These are phyloP conservation scores for Ascochyta lentis DNA, from an alignment of 2,329 filamentous ascomycete species.

Conservation along the genomic window DNA sequence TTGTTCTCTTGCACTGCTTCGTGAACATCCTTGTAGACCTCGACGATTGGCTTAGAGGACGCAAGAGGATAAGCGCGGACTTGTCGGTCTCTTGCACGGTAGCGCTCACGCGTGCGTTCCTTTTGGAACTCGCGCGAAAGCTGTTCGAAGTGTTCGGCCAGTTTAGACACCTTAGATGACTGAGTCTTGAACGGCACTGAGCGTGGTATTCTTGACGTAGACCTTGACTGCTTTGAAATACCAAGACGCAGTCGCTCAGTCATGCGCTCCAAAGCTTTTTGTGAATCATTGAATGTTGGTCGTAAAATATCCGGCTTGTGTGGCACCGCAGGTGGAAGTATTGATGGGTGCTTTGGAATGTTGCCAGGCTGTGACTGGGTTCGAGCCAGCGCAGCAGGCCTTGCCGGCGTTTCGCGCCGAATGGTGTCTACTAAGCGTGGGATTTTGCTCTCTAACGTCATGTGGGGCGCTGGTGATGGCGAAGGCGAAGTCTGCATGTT, in stretches of 20 bases:
- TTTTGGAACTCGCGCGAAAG: conserved; percentile 96
- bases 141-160: conserved; percentile 96
- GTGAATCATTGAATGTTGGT: conserved; percentile 42
- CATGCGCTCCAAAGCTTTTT: conserved; percentile 69
- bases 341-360: conserved; percentile 30
- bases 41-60: conserved; percentile 92
- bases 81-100: conserved; percentile 76
- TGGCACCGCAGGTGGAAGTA: conserved; percentile 23
- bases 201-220: conserved; percentile 77
- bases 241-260: conserved; percentile 73
- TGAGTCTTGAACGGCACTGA: conserved; percentile 76
- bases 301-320: conserved; percentile 32
- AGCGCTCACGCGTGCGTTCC: conserved; percentile 84
- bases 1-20: conserved; percentile 87
- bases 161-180: conserved; percentile 82
- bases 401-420: conserved; percentile 38
- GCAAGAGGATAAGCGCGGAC: conserved; percentile 87
- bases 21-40: conserved; percentile 92
- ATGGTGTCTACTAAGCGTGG: conserved; percentile 47
- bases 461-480: conserved; percentile 22
- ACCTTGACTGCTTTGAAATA: conserved; percentile 65
- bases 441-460: conserved; percentile 45
- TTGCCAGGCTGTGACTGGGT: conserved; percentile 48
- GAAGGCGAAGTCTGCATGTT: conserved; percentile 43
- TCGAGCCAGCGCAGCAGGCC: conserved; percentile 36